A percentile compares a stretch with the other conserved stretches of the same genome.
These are phyloP conservation scores for Ustilago bromivora DNA, from an alignment of 1,284 basidiomycete genomes.

Conservation along the genomic window DNA sequence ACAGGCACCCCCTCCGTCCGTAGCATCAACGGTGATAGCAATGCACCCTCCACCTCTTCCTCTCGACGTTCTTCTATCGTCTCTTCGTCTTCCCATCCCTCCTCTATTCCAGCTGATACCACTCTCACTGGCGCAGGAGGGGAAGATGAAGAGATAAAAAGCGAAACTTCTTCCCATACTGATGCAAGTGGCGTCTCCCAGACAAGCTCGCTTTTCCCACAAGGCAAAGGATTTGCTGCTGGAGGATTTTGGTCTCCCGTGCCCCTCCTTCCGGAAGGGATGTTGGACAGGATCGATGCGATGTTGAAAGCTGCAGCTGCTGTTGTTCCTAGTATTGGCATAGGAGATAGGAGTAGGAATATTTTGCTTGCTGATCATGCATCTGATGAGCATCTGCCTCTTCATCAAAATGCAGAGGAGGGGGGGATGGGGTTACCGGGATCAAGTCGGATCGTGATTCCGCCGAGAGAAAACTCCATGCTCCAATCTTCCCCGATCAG, in stretches of 20 bases:
- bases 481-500: constrained; percentile 6
- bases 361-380: constrained; percentile 32
- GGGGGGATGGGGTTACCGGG: background rate
- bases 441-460: constrained; percentile 33
- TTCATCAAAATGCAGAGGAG: background rate
- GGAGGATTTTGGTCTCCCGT: constrained; percentile 61
- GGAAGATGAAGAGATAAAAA: constrained; percentile 23
- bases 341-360: constrained; percentile 16
- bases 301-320: constrained; percentile 34
- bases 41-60: constrained; percentile 15
- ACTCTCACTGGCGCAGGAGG: constrained; percentile 1
- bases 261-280: constrained; percentile 54
- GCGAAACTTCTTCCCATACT: constrained; percentile 29
- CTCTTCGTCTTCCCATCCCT: constrained; percentile 10
- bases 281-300: constrained; percentile 49
- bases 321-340: constrained; percentile 3
- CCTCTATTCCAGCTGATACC: background rate
- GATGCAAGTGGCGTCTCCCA: constrained; percentile 26
- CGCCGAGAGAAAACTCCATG: constrained; percentile 33
- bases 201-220: constrained; percentile 53
- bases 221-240: constrained; percentile 57
- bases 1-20: constrained; percentile 58
- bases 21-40: constrained; percentile 41
- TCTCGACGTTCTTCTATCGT: constrained; percentile 32
- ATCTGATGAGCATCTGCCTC: constrained; percentile 22